Evolutionary conservation across 2,329 filamentous ascomycete species (phyloP), one percentile per base, ranked within the genome.

Genomic region (Fusarium austroafricanum): DNA sequence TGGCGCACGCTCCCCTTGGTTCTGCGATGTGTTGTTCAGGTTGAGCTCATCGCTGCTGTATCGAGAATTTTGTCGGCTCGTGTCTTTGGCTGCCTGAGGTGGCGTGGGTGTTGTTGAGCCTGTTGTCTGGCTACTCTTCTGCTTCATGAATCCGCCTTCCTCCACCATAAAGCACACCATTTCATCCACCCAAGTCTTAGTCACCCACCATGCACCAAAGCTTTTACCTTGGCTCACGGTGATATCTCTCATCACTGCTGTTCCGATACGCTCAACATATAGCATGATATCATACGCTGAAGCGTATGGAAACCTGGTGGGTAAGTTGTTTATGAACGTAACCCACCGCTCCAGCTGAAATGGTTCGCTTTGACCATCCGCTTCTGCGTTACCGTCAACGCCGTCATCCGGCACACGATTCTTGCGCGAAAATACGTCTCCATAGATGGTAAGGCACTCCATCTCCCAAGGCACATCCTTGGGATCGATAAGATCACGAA

Each of bases 131-230:
- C 79, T 79, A 10, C 79, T 79, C 67, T 82, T 86, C 60, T 85
- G 85, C 68, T 85, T 84, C 82, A 97, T 89, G 75, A 97, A 97
- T 0, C 95, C 95, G 50, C 94, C 95, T 72, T 94, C 90, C 73
- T 96, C 93, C 1, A 93, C 93, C 70, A 97, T 84, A 86, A 96
- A 97, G 58, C 91, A 86, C 49, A 94, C 89, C 92, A 97, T 96
- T 80, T 98, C 95, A 75, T 97, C 94, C 52, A 97, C 87, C 85
- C 95, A 98, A 59, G 95, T 94, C 77, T 97, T 97, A 5, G 94
- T 94, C 59, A 97, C 92, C 92, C 92, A 96, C 93, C 93, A 96
- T 8, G 92, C 90, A n/a, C 92, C 91, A 75, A 95, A 96, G 74
- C 91, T 94, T 75, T 90, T 89, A 18, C 91, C 92, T 68, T 92